These are phyloP conservation scores for Aschersonia sp. DNA, from an alignment of 2,329 filamentous ascomycete genomes.

Conservation along the genomic window DNA sequence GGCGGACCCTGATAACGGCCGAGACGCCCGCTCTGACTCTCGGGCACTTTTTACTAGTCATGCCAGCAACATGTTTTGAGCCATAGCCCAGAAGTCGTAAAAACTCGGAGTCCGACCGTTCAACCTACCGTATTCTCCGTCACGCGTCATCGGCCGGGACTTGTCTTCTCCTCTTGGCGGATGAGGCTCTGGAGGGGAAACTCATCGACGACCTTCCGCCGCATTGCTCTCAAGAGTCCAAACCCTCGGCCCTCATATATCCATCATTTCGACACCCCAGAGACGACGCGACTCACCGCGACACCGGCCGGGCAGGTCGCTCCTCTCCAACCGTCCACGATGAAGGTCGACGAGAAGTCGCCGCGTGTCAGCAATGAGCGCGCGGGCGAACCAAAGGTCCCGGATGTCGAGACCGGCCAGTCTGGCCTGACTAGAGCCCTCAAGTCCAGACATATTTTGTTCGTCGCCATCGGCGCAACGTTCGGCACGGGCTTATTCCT, in stretches of 20 bases:
- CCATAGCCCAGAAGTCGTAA: neutral
- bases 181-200: neutral
- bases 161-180: neutral
- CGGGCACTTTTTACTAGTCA: neutral
- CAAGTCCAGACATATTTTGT: slow-evolving; percentile 28
- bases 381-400: slow-evolving; percentile 1
- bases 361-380: slow-evolving; percentile 1
- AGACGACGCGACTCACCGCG: neutral
- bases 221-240: neutral
- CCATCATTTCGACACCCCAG: neutral
- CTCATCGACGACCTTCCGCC: too few species aligned
- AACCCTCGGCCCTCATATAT: neutral
- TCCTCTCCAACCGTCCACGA: neutral
- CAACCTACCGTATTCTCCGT: neutral
- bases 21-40: neutral
- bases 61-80: neutral
- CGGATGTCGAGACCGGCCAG: slow-evolving; percentile 21
- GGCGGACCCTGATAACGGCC: neutral
- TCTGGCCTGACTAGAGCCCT: slow-evolving; percentile 21
- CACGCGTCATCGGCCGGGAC: neutral
- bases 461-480: slow-evolving; percentile 42
- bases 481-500: slow-evolving; percentile 64
- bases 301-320: neutral
- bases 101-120: neutral
- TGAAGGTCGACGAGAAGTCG: slow-evolving; percentile 4